Base-by-base conservation (phyloP, 768 basidiomycete species). In the Leucogyrophana mollusca region DNA sequence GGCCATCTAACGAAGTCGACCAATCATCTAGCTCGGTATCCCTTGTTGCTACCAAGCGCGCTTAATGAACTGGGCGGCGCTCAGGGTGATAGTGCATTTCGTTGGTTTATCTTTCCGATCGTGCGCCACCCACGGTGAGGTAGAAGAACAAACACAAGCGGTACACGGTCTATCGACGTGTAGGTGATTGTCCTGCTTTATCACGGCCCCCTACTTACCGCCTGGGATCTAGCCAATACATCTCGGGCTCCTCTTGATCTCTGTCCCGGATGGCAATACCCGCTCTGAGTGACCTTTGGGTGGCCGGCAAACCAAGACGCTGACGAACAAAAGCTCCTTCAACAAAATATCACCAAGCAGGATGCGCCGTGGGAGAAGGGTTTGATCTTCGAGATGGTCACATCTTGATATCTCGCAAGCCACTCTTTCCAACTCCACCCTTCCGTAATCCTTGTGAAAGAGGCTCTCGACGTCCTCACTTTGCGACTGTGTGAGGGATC, bases 1-100 rank as follows among this genome's bases (percentile, higher is more conserved):
- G 96, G 92, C 1, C 98, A 98, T 65, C 73, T 99, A 32, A 99
- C 96, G 6, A 98, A 97, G 65, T 96, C 96, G 2, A 98, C 96
- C 2, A 98, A 96, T 4, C 85, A 96, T 56, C 76, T 99, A 21
- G 96, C 95, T n/a, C 77, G 96, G 52, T 98, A 98, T 64, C 96
- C 96, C 6, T 76, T 99, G 2, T 72, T 98, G 2, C 76, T 99
- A 69, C 97, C 93, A 67, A 93, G 94, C 17, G 69, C 82, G 21
- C 72, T 98, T 54, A 96, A 90, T 62, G 90, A 93, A 60, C 82
- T 94, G 7, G 83, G 84, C 1, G 82, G 82, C 3, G 71, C 71
- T 5, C 77, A 83, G 57, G 76, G 77, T 49, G 87, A 87, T 50
- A 92, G 84, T 57, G 93, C 13, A 94, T 98, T 62, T 73, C 97